Percentiles rank a stretch among this genome's conserved stretches.
Conservation (phyloP, 257 asterid species). For the Verbascum thapsus region DNA sequence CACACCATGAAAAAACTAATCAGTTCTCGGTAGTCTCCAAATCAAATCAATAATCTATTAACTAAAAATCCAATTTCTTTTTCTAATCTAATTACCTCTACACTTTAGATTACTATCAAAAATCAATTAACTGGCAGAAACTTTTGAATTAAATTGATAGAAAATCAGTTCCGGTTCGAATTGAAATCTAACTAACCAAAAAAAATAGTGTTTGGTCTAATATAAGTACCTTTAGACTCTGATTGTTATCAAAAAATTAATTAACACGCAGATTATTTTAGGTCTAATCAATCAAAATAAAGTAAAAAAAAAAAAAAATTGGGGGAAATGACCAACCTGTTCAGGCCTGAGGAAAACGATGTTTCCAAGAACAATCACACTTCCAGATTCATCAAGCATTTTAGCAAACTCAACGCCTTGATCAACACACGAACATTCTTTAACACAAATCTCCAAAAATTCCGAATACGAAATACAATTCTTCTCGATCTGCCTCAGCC, state of each 20-base stretch:
- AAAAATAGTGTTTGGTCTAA: not conserved
- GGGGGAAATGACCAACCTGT: conserved; percentile 49
- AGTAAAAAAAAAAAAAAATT: not conserved
- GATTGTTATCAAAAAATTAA: not conserved
- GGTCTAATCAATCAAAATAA: not conserved
- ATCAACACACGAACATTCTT: conserved; percentile 38
- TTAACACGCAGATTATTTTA: not conserved
- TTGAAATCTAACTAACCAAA: conserved; percentile 14
- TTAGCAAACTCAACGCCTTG: conserved; percentile 49
- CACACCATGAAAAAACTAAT: conserved; percentile 39
- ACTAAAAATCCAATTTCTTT: not conserved
- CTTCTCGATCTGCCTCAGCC: conserved; percentile 46
- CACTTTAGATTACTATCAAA: not conserved
- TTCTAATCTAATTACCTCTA: not conserved
- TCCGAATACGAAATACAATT: conserved; percentile 44
- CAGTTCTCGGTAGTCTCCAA: conserved; percentile 52
- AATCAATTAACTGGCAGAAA: not conserved
- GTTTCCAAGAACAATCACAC: conserved; percentile 60
- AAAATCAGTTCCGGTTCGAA: conserved; percentile 9
- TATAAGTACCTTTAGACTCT: not conserved
- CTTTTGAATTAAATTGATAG: not conserved
- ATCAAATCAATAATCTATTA: conserved; percentile 15
- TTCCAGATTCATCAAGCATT: conserved; percentile 68
- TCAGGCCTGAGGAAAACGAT: conserved; percentile 57
- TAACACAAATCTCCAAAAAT: conserved; percentile 51